Evolutionary conservation across 225 moss, liverwort and hornwort genomes (phyloP).

Genomic region (Sphagnum contortum): DNA sequence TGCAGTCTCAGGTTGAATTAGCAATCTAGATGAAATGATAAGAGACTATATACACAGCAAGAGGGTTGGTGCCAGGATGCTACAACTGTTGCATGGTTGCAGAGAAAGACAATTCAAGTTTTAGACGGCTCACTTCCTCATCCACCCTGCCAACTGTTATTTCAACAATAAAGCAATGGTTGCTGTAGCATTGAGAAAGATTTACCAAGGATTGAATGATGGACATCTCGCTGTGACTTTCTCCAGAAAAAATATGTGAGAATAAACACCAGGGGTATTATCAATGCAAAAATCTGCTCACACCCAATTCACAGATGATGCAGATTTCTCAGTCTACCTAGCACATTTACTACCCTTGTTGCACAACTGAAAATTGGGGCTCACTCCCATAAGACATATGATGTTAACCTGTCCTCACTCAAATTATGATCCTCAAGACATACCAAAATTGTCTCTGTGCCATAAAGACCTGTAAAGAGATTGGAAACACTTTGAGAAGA

Average conservation of each 20-base stretch:
- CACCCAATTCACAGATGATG: not conserved
- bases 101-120: too few species aligned
- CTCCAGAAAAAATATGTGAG: slow-evolving; percentile 14
- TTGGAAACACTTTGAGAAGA: not conserved
- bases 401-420: not conserved
- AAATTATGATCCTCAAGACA: not conserved
- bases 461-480: too few species aligned
- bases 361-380: too few species aligned
- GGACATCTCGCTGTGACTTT: slow-evolving; percentile 34
- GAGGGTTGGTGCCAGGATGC: not conserved
- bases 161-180: not conserved
- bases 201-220: slow-evolving; percentile 44
- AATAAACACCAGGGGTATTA: slow-evolving; percentile 22
- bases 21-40: not conserved
- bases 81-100: not conserved
- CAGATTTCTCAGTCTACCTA: too few species aligned
- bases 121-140: too few species aligned
- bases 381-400: not conserved
- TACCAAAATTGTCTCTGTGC: too few species aligned
- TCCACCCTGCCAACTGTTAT: too few species aligned
- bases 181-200: not conserved
- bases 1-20: not conserved
- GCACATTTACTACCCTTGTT: too few species aligned
- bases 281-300: slow-evolving; percentile 36
- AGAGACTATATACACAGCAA: not conserved